Evolutionary conservation across 352 stramenopile genomes (phyloP).

Genomic region (Globisporangium recalcitrans): DNA sequence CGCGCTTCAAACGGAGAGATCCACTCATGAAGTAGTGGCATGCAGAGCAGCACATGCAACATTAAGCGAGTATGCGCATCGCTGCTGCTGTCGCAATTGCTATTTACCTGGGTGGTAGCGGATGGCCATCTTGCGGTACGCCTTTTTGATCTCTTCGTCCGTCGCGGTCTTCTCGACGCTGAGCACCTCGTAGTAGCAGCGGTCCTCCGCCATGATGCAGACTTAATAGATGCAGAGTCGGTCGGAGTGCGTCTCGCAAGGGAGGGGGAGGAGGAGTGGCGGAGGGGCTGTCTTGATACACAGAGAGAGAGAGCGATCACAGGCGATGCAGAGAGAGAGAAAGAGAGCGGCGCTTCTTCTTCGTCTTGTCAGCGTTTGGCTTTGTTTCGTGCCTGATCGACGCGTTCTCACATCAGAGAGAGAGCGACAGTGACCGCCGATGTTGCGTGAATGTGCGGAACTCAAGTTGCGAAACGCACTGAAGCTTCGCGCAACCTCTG

Average conservation of each 20-base stretch:
- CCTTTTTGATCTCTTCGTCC: conserved; percentile 77
- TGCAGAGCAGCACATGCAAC: not conserved
- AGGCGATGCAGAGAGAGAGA: not conserved
- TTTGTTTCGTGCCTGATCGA: not conserved
- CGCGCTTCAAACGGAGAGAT: not conserved
- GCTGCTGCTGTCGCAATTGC: not conserved
- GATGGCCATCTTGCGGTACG: conserved; percentile 85
- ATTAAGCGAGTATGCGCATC: not conserved
- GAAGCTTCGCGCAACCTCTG: not conserved
- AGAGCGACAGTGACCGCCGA: not conserved
- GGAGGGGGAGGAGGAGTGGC: not conserved
- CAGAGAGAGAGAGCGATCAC: not conserved
- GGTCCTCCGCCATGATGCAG: conserved; percentile 32
- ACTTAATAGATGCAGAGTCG: too few relatives aligned
- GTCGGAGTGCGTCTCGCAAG: not conserved
- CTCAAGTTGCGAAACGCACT: not conserved
- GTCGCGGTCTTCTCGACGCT: conserved; percentile 62
- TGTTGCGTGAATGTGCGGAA: not conserved
- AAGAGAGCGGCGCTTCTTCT: not conserved
- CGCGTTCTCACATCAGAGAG: not conserved
- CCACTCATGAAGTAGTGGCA: not conserved
- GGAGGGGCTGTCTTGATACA: not conserved
- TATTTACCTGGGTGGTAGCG: conserved; percentile 88
- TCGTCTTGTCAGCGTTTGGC: too few relatives aligned
- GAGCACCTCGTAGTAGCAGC: conserved; percentile 71